Conservation (phyloP, 2,329 filamentous ascomycete species). For the Zasmidium citrigriseum region DNA sequence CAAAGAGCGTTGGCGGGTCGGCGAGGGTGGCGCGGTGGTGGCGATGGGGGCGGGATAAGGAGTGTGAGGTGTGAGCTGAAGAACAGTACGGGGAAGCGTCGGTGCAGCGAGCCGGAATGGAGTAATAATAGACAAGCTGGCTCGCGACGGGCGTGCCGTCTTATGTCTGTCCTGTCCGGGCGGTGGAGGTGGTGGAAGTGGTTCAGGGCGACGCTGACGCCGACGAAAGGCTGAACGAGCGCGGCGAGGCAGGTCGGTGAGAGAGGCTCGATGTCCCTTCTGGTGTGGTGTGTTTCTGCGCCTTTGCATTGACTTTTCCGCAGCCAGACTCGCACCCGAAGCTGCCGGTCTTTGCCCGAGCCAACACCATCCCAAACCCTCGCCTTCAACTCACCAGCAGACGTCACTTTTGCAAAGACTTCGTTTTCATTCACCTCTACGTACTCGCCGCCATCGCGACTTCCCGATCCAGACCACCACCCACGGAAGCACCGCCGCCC, state of each 20-base stretch:
- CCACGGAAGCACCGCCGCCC: background rate
- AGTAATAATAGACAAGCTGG: background rate
- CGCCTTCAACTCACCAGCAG: too few relatives aligned
- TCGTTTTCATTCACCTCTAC: too few relatives aligned
- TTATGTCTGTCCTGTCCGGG: background rate
- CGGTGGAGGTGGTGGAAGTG: background rate
- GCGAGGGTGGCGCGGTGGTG: slow-evolving; percentile 2
- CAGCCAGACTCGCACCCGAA: too few relatives aligned
- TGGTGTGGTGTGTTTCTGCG: too few relatives aligned
- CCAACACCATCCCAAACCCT: too few relatives aligned
- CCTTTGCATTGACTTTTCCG: too few relatives aligned
- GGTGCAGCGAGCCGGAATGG: too few relatives aligned
- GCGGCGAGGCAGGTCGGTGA: background rate
- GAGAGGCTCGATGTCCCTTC: too few relatives aligned
- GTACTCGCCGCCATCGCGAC: too few relatives aligned
- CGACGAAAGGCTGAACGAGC: background rate
- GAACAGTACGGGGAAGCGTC: too few relatives aligned
- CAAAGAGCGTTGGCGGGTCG: slow-evolving; percentile 3
- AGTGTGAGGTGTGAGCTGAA: background rate
- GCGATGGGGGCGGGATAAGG: background rate
- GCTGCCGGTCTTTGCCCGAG: too few relatives aligned
- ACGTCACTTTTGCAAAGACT: too few relatives aligned
- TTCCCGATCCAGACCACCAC: background rate
- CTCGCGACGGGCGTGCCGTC: background rate
- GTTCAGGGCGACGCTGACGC: slow-evolving; percentile 1